Evolutionary conservation across 495 filamentous ascomycete species (phyloP), one percentile per base, ranked within the genome.

Genomic region (Talaromyces nanjingensis): DNA sequence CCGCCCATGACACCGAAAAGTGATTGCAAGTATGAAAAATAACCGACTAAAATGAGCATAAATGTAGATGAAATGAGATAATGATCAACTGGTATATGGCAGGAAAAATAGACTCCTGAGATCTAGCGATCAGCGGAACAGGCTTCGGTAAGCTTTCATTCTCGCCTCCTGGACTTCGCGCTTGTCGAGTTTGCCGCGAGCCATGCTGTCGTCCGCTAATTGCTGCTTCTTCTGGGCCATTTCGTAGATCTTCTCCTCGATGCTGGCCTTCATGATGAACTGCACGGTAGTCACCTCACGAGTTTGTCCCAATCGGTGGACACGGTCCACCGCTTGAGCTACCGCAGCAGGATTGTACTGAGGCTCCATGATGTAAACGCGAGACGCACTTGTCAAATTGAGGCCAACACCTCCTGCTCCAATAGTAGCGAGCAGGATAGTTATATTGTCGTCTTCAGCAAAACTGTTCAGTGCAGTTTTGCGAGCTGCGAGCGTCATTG

Each of bases 271-370:
- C 91, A 98, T 98, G 73, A 98, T 87, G 73, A 88, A 98, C 39
- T 92, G 85, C 14, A 87, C 84, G 1, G 90, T 96, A 9, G 82
- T 83, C 4, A 98, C 94, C 27, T 87, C 82, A 7, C 93, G 82
- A 68, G 83, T 93, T 77, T 98, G 94, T 0, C 94, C 94, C 20
- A 98, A 81, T 18, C 94, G 88, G 71, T 98, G 94, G 25, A 98
- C 89, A 52, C 94, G 90, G 69, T 98, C 94, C 7, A 98, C 81
- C 4, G 94, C 94, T 72, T 98, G 94, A 5, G 92, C 91, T 67
- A 98, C 93, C 0, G 92, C 90, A 5, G 92, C 93, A 2, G 94
- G 94, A 72, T 98, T 98, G 72, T 91, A 98, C 67, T 97, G 92
- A 2, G 94, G 94, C 74, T 98, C 94, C 94, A 98, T 97, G 54